phyloP scores from a whole-genome alignment of 345 rosid species.

The Brassica cretica region DNA sequence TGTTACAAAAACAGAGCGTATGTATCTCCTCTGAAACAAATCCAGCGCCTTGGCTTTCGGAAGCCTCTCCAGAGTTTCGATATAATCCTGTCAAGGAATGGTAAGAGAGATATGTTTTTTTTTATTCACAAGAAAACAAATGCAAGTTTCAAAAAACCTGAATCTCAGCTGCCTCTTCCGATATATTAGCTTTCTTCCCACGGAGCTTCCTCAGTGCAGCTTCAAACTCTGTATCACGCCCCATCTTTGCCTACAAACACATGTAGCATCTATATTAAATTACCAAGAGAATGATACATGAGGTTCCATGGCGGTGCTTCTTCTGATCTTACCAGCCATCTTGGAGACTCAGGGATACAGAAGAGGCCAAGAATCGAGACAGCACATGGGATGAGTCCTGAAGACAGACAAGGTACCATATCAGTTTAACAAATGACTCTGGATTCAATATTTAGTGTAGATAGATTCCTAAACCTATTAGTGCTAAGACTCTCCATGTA shows the following conservation, averaged over 20 bases:
- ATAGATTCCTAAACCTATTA: constrained; percentile 51
- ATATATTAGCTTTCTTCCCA: constrained; percentile 72
- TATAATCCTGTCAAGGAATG: constrained; percentile 59
- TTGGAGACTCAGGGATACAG: constrained; percentile 82
- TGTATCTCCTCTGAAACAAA: constrained; percentile 73
- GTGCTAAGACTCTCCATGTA: constrained; percentile 83
- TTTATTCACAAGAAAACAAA: neutral
- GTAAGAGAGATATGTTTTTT: constrained; percentile 15
- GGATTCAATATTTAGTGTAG: neutral
- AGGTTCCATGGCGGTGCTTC: neutral
- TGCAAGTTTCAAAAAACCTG: constrained; percentile 45
- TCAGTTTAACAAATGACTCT: neutral
- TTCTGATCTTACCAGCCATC: constrained; percentile 71
- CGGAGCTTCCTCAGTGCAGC: constrained; percentile 72
- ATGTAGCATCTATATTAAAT: neutral
- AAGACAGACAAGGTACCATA: constrained; percentile 21
- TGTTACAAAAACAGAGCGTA: constrained; percentile 68
- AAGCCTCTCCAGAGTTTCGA: constrained; percentile 66
- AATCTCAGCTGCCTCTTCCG: constrained; percentile 73
- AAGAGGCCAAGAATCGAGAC: constrained; percentile 65
- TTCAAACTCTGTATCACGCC: constrained; percentile 62
- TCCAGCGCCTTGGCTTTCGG: constrained; percentile 74
- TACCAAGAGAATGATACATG: constrained; percentile 1
- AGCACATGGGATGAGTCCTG: constrained; percentile 79
- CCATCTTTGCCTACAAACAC: constrained; percentile 66